Evolutionary conservation across 2,329 filamentous ascomycete species (phyloP), one percentile per base, ranked within the genome.

Genomic region (Clonostachys byssicola): DNA sequence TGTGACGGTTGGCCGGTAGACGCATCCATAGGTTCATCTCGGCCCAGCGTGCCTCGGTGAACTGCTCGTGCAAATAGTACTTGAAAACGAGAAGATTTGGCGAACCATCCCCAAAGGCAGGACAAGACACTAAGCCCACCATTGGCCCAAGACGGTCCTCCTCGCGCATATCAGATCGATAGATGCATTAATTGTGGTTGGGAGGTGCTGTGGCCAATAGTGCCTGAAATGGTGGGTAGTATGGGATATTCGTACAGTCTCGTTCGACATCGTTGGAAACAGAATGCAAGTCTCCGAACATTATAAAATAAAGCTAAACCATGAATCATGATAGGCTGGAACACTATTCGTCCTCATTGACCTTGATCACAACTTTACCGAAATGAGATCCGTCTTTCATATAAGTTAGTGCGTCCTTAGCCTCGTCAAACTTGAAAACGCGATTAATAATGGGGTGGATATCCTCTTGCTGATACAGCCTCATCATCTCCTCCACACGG

Each of bases 361-460:
- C 61, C 51, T 52, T 69, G 45, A 78, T 65, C 8, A 69, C 61
- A 35, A 78, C 60, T 59, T 78, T 79, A 17, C 75, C 74, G 52
- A 78, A 72, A 54, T 80, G 75, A 46, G 67, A 70, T 43, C 75
- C 69, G 40, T 63, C 67, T 60, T 66, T 73, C 56, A 77, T 62
- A 50, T 77, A 74, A 48, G 73, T 58, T 52, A 75, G 71, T 5
- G 74, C 75, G 50, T 69, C 61, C 46, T 57, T 62, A 6, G 60
- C 60, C 50, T 72, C 56, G 9, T 59, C 61, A 48, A 75, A 71
- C n/a, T 40, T 50, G 49, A 74, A 74, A 2, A 64, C 60, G 45
- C 55, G 60, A 52, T 74, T 70, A 14, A 75, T 56, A 1, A 73
- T 65, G 2, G 70, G 70, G 38, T 54, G 62, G 42, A 73, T 65